Conservation (phyloP, 345 rosid species). For the Syzygium aromaticum region DNA sequence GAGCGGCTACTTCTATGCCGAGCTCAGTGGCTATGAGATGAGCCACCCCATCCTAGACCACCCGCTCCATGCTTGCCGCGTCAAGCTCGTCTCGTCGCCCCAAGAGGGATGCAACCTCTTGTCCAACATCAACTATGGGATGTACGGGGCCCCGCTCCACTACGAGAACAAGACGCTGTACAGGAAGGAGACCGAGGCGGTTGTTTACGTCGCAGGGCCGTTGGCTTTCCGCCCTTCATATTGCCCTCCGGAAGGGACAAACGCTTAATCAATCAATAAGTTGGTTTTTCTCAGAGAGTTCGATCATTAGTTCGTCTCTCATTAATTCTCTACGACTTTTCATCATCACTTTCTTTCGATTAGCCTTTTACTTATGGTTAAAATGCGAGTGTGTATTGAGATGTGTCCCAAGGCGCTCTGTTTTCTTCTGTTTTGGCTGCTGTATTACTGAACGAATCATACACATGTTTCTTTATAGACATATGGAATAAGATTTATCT, state of each 20-base stretch:
- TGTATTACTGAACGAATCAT: not conserved
- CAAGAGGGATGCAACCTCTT: conserved; percentile 51
- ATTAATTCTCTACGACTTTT: not conserved
- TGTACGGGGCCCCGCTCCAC: conserved; percentile 50
- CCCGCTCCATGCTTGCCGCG: conserved; percentile 74
- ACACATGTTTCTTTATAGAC: not conserved
- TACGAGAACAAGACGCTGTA: conserved; percentile 43
- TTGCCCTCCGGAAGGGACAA: conserved; percentile 25
- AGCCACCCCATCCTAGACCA: conserved; percentile 46
- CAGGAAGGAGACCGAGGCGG: conserved; percentile 36
- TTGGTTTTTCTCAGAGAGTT: not conserved
- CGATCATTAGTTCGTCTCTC: not conserved
- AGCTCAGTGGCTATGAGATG: conserved; percentile 49
- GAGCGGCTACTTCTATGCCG: conserved; percentile 65
- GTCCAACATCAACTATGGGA: conserved; percentile 65
- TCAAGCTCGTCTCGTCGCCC: conserved; percentile 68
- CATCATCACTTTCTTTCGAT: not conserved
- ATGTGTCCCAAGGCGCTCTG: not conserved
- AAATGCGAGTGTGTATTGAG: not conserved
- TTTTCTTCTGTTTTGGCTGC: not conserved
- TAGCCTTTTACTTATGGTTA: not conserved
- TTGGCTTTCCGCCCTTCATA: conserved; percentile 73
- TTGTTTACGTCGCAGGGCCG: conserved; percentile 73
- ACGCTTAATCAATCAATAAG: not conserved
- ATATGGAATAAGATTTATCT: not conserved